Evolutionary conservation across 2,329 filamentous ascomycete genomes (phyloP).

Genomic region (Metarhizium guizhouense): DNA sequence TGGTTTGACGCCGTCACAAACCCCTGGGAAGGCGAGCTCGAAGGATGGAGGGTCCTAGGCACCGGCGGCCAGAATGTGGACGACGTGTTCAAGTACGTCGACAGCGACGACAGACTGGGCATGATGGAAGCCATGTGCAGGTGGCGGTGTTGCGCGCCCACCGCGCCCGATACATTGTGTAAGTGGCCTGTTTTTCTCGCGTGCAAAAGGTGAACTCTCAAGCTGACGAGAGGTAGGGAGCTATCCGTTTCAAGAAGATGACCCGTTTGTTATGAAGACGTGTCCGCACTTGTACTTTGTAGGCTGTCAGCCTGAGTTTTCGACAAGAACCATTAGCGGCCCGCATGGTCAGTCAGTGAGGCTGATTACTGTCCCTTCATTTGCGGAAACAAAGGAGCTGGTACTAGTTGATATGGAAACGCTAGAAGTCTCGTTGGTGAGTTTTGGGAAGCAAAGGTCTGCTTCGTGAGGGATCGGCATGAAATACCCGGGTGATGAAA

Average conservation of each 20-base stretch:
- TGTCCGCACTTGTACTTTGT: slow-evolving; percentile 91
- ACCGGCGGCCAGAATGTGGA: slow-evolving; percentile 89
- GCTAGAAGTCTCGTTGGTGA: slow-evolving; percentile 65
- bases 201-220: not conserved
- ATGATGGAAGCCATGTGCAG: slow-evolving; percentile 94
- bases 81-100: slow-evolving; percentile 87
- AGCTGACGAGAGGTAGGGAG: slow-evolving; percentile 50
- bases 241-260: slow-evolving; percentile 91
- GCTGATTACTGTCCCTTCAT: slow-evolving; percentile 76
- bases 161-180: slow-evolving; percentile 93
- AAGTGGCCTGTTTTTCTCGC: slow-evolving; percentile 30
- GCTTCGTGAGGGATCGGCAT: not conserved
- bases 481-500: not conserved
- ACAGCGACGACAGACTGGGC: slow-evolving; percentile 64
- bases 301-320: slow-evolving; percentile 74
- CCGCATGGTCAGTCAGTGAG: slow-evolving; percentile 61
- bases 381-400: slow-evolving; percentile 67
- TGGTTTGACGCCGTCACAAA: slow-evolving; percentile 92
- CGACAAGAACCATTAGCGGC: slow-evolving; percentile 59
- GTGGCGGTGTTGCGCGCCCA: slow-evolving; percentile 87
- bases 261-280: slow-evolving; percentile 77
- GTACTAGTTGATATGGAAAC: slow-evolving; percentile 82
- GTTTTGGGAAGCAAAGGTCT: slow-evolving; percentile 28
- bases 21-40: slow-evolving; percentile 83
- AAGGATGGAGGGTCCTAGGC: slow-evolving; percentile 80